These are phyloP conservation scores for Tetrahymena elliotti DNA, from an alignment of 73 alveolate genomes.

Conservation along the genomic window DNA sequence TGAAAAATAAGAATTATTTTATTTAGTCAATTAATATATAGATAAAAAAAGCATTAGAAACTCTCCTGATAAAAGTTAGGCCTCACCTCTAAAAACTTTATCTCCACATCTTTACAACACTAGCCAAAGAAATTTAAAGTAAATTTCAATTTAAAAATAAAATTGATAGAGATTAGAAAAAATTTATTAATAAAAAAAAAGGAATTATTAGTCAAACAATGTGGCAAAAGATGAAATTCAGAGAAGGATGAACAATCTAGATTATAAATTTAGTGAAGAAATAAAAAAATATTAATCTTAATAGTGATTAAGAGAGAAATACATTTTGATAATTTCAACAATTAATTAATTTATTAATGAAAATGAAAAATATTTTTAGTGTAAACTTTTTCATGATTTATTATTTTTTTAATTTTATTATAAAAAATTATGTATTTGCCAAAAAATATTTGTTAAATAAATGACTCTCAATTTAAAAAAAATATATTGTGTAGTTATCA, in stretches of 20 bases:
- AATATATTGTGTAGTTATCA: no score
- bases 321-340: not conserved
- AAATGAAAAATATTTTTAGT: no score
- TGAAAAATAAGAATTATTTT: not conserved
- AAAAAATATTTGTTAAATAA: no score
- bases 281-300: not conserved
- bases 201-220: not conserved
- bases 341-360: no score
- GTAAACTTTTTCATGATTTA: no score
- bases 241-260: not conserved
- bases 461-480: no score
- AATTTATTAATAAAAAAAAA: not conserved
- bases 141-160: not conserved
- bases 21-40: not conserved
- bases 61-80: not conserved
- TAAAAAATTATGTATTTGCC: no score
- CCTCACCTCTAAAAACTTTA: not conserved
- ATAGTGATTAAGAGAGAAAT: not conserved
- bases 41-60: not conserved
- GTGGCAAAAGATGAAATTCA: not conserved
- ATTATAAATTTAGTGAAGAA: not conserved
- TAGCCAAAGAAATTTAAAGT: not conserved
- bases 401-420: no score
- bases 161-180: not conserved
- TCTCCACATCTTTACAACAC: not conserved